Conservation (phyloP, 2,329 filamentous ascomycete species). For the Dactylonectria estremocensis region DNA sequence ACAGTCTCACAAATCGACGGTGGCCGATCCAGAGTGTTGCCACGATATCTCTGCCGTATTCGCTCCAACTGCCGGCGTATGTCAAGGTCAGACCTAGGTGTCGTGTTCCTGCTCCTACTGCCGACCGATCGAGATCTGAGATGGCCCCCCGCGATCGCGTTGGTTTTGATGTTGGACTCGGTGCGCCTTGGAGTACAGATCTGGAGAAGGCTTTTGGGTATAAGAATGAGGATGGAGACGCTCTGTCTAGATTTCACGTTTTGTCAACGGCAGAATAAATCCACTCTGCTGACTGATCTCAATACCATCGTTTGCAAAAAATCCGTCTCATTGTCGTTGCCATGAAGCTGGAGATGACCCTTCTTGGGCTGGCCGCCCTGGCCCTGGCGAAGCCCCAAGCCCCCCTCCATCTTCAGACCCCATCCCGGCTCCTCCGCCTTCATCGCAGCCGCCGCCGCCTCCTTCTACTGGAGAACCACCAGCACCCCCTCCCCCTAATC, state of each 20-base stretch:
- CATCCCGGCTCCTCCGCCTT: slow-evolving; percentile 30
- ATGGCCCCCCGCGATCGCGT: background rate
- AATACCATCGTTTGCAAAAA: background rate
- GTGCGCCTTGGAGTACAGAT: background rate
- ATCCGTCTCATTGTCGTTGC: background rate
- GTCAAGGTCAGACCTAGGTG: slow-evolving; percentile 21
- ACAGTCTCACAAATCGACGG: no score
- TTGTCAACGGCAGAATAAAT: background rate
- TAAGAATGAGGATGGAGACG: slow-evolving; percentile 1
- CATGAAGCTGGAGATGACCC: slow-evolving; percentile 48
- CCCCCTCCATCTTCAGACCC: slow-evolving; percentile 35
- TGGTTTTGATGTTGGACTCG: background rate
- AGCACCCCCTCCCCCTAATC: slow-evolving; percentile 10
- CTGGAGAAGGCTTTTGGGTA: background rate
- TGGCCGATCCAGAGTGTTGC: no score
- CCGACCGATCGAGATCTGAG: background rate
- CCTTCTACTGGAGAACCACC: slow-evolving; percentile 18
- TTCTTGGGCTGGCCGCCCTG: slow-evolving; percentile 43
- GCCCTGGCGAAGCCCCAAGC: slow-evolving; percentile 46
- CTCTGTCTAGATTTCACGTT: background rate
- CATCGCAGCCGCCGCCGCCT: slow-evolving; percentile 16
- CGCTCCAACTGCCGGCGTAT: slow-evolving; percentile 22
- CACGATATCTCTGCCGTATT: no score
- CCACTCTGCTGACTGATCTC: background rate
- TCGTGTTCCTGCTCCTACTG: slow-evolving; percentile 19